These are phyloP conservation scores for Phtheirospermum japonicum DNA, from an alignment of 257 asterid species.

Conservation along the genomic window DNA sequence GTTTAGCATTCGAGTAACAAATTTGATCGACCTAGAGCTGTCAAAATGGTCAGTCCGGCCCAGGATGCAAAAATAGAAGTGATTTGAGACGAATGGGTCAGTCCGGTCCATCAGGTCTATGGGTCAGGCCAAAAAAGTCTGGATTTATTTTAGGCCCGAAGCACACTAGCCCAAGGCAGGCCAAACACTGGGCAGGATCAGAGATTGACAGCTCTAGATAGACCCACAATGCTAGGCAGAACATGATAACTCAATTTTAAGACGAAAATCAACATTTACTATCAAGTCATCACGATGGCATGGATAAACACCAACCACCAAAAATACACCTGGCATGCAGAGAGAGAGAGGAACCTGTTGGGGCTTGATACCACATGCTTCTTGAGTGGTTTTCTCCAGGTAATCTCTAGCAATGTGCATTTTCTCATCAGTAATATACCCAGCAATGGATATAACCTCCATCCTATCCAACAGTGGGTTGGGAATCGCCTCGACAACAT, in stretches of 20 bases:
- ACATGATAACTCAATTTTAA: neutral
- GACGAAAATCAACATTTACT: conserved; percentile 1
- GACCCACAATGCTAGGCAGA: neutral
- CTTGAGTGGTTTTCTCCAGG: conserved; percentile 89
- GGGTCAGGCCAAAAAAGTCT: no score
- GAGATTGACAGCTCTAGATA: no score
- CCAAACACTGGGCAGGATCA: no score
- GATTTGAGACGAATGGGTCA: no score
- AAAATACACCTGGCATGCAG: neutral
- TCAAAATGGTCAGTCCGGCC: no score
- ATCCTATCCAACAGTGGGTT: conserved; percentile 95
- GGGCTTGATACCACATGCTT: conserved; percentile 91
- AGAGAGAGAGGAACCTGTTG: conserved; percentile 59
- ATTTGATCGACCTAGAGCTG: neutral
- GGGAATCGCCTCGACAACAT: conserved; percentile 87
- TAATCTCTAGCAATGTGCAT: conserved; percentile 96
- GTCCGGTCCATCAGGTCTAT: no score
- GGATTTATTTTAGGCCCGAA: no score
- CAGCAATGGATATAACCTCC: conserved; percentile 96
- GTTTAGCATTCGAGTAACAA: neutral
- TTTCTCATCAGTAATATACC: conserved; percentile 96
- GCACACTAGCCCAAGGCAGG: no score
- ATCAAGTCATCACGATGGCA: conserved; percentile 7
- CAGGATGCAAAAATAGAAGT: no score
- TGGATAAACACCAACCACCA: conserved; percentile 1